phyloP scores from a whole-genome alignment of 306 rosid genomes.

The Vachellia pachyceras region DNA sequence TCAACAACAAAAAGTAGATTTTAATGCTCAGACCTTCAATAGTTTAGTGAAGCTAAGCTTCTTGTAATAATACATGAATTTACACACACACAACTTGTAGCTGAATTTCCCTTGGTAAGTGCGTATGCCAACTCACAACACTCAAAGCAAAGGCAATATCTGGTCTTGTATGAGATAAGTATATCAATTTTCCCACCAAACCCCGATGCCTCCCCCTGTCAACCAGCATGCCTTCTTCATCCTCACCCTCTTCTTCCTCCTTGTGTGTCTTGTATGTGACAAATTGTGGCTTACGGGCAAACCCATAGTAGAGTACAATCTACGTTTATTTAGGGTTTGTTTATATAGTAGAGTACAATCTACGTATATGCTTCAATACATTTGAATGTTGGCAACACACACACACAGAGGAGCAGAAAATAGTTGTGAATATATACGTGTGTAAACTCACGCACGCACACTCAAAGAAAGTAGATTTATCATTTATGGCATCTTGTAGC shows the following conservation, averaged over 20 bases:
- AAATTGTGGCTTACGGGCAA: background rate
- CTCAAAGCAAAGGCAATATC: background rate
- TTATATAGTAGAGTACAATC: too few species aligned
- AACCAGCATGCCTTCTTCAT: too few species aligned
- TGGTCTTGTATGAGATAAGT: background rate
- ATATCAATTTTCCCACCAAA: too few species aligned
- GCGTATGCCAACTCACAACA: background rate
- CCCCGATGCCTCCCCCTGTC: too few species aligned
- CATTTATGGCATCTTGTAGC: background rate
- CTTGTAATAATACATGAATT: background rate
- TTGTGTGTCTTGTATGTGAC: too few species aligned
- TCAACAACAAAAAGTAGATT: background rate
- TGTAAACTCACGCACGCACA: too few species aligned
- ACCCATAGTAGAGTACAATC: background rate
- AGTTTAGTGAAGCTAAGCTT: background rate
- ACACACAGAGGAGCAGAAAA: background rate
- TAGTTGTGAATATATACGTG: background rate
- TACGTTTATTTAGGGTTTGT: too few species aligned
- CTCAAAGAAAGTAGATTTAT: background rate
- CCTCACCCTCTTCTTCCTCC: too few species aligned
- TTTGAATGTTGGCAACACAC: too few species aligned
- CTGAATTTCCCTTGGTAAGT: background rate
- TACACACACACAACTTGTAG: background rate
- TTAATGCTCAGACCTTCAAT: background rate
- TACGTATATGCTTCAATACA: too few species aligned